phyloP scores from a whole-genome alignment of 192 early-diverging fungal genomes.

The Diversispora eburnea region DNA sequence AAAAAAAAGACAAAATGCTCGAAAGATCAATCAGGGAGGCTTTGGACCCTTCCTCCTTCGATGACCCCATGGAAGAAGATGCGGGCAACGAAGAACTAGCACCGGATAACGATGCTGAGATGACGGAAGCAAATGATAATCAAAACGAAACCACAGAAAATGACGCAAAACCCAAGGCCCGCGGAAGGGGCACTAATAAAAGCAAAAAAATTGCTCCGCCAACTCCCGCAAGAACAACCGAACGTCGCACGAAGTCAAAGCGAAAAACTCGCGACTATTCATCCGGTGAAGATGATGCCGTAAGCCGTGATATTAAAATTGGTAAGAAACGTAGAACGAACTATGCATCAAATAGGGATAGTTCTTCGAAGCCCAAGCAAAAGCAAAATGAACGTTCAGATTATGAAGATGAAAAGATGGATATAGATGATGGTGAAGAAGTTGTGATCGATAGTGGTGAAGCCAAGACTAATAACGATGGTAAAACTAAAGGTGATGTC shows the following conservation, averaged over 20 bases:
- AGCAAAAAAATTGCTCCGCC: background rate
- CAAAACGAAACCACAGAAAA: constrained; percentile 12
- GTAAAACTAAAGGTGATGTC: background rate
- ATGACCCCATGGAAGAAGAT: constrained; percentile 11
- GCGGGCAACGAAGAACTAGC: background rate
- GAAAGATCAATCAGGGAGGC: constrained; percentile 27
- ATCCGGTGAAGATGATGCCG: constrained; percentile 6
- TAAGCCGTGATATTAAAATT: background rate
- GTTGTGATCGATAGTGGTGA: constrained; percentile 12
- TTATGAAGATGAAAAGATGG: constrained; percentile 17
- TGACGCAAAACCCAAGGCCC: constrained; percentile 11
- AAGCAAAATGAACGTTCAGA: constrained; percentile 23
- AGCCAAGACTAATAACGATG: background rate
- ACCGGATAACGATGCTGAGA: background rate
- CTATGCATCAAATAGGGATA: background rate
- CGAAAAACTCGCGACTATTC: background rate
- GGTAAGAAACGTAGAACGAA: constrained; percentile 7
- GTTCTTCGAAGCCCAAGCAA: constrained; percentile 15
- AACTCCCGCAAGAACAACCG: background rate
- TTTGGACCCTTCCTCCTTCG: constrained; percentile 14
- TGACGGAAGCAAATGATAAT: constrained; percentile 11
- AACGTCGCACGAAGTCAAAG: background rate
- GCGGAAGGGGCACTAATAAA: background rate
- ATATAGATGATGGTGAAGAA: constrained; percentile 11
- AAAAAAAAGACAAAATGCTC: constrained; percentile 13